Base-by-base conservation (phyloP, 2,329 filamentous ascomycete genomes). In the Penicillium sp. region DNA sequence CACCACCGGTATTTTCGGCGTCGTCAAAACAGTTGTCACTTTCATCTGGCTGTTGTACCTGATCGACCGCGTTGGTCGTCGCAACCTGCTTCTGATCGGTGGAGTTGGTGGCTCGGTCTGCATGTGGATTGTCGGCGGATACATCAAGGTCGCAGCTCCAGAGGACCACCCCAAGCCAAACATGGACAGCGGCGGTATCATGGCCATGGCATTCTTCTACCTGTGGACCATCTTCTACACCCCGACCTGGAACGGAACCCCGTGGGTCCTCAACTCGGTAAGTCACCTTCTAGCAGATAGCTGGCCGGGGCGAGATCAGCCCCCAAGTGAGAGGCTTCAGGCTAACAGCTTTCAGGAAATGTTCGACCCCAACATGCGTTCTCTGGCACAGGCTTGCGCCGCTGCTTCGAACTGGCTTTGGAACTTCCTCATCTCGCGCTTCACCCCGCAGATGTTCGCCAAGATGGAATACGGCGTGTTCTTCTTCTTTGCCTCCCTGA, bases 221-320 rank as follows among this genome's bases (percentile, higher is more conserved):
- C 78, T 90, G 1, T 90, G 85, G 84, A 89, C 87, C 0, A 82
- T 81, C 1, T 88, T 87, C 71, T 91, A 91, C 73, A 89, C 86
- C 0, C 86, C 83, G 0, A 82, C 83, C 0, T 90, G 86, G 86
- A 89, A 89, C 64, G 86, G 86, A 1, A 89, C 86, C 0, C 88
- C 88, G 0, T 91, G 88, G 89, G 87, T 91, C 20, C 74, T 89
- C 65, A 90, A 89, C 75, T 81, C 80, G 20, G 67, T 70, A 63
- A 55, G 64, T 55, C 15, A 49, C 24, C 24, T 34, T 15, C 18
- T 23, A 42, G 18, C 24, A 24, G 13, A 21, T 9, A n/a, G n/a
- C n/a, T n/a, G n/a, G n/a, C n/a, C n/a, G n/a, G n/a, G n/a, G n/a
- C n/a, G n/a, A n/a, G n/a, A n/a, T n/a, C n/a, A n/a, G n/a, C n/a